Base-by-base conservation (phyloP, 1,139 yeast species). In the Taphrina betulina region DNA sequence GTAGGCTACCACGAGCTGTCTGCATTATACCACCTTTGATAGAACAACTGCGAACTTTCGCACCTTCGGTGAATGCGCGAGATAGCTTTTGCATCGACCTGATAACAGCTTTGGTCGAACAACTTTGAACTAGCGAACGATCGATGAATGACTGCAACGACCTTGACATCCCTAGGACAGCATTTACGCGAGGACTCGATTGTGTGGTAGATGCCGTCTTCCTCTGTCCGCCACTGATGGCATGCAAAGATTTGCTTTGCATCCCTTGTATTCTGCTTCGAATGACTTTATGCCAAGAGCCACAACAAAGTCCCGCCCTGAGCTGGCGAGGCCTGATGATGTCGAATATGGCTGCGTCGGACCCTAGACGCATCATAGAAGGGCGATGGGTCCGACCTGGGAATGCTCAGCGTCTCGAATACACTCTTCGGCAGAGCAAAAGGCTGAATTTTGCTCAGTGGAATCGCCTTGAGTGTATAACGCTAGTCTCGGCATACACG, bases 161-260 rank as follows among this genome's bases (percentile, higher is more conserved):
- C 45, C 45, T 41, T 41, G 35, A 41, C 45, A 23, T 41, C 45
- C 3, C 20, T 17, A 26, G 23, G 24, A 34, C 45, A 5, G 45
- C 24, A 7, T 26, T 22, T 14, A 17, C n/a, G n/a, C n/a, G n/a
- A n/a, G n/a, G n/a, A n/a, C n/a, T n/a, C 45, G 23, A 41, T 41
- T n/a, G 24, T 41, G 35, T 41, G 45, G 23, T 14, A 26, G 14
- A 41, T 20, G 2, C 45, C 45, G 19, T 41, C 45, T 17, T 41
- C 34, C 16, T 28, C 45, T 19, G 45, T 41, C 14, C 45, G 45
- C 45, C 45, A 41, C 14, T 34, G 33, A 16, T 41, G 45, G 12
- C 45, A 41, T 23, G 26, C 45, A 17, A 41, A 41, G 8, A 41
- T 41, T 33, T 2, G 12, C 20, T 23, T 41, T 41, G 45, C 45